phyloP scores from a whole-genome alignment of 352 stramenopile species.

The Aphanomyces astaci region DNA sequence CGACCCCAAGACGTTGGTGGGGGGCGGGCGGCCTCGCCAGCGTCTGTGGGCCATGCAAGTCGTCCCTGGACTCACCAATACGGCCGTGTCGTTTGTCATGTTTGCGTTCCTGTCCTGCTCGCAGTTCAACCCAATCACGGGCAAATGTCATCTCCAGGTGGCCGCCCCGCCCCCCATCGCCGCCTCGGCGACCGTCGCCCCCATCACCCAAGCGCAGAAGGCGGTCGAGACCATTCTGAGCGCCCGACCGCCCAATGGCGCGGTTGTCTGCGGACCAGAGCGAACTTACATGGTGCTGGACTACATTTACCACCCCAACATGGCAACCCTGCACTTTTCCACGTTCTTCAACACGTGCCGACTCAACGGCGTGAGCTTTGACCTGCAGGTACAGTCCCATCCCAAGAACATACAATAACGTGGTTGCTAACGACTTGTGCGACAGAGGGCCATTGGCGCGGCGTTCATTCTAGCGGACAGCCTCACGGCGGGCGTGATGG shows the following conservation, averaged over 20 bases:
- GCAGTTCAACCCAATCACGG: slow-evolving; percentile 31
- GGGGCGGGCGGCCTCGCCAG: slow-evolving; percentile 24
- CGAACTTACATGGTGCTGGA: slow-evolving; percentile 63
- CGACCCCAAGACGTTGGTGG: slow-evolving; percentile 37
- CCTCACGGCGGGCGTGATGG: slow-evolving; percentile 70
- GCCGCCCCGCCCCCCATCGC: background rate
- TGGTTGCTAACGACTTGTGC: background rate
- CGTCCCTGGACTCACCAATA: slow-evolving; percentile 70
- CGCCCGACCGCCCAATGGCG: background rate
- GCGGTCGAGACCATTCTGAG: slow-evolving; percentile 2
- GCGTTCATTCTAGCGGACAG: slow-evolving; percentile 73
- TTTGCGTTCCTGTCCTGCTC: slow-evolving; percentile 61
- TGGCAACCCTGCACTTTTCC: slow-evolving; percentile 67
- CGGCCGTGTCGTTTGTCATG: slow-evolving; percentile 54
- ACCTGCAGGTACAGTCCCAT: slow-evolving; percentile 38
- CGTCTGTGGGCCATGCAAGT: slow-evolving; percentile 70
- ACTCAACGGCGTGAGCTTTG: slow-evolving; percentile 82
- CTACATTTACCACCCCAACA: slow-evolving; percentile 71
- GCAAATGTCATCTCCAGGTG: slow-evolving; percentile 31
- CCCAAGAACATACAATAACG: background rate
- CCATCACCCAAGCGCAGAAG: background rate
- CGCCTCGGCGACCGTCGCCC: background rate
- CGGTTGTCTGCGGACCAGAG: slow-evolving; percentile 3
- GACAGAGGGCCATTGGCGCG: slow-evolving; percentile 45
- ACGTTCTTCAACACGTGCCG: slow-evolving; percentile 85